Conservation (phyloP, 345 rosid genomes). For the Brassica rapa region DNA sequence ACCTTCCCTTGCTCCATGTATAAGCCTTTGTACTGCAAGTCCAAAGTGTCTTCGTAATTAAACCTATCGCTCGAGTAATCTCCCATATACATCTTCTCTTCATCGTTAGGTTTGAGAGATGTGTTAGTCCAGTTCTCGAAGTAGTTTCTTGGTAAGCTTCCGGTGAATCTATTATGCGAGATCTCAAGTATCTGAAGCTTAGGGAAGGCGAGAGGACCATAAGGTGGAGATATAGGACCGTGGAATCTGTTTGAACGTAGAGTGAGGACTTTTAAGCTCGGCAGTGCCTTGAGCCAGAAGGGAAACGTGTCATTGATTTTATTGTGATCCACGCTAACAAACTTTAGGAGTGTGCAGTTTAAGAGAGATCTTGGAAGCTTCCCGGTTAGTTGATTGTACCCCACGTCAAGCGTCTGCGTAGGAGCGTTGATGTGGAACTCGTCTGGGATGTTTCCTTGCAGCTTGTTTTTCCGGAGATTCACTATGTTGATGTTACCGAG, state of each 20-base stretch:
- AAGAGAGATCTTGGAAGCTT: slow-evolving; percentile 9
- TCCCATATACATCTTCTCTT: slow-evolving; percentile 36
- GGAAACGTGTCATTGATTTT: slow-evolving; percentile 4
- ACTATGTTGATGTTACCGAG: slow-evolving; percentile 23
- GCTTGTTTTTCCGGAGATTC: slow-evolving; percentile 38
- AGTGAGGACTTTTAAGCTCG: slow-evolving; percentile 22
- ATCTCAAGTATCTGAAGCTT: slow-evolving; percentile 10
- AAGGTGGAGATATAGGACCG: neutral
- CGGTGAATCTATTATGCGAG: slow-evolving; percentile 15
- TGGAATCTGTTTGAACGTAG: slow-evolving; percentile 28
- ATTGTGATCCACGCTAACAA: slow-evolving; percentile 6
- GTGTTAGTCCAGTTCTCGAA: slow-evolving; percentile 25
- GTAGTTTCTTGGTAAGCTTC: slow-evolving; percentile 28
- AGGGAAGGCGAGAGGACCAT: neutral
- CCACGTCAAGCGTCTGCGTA: slow-evolving; percentile 27
- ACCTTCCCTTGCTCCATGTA: slow-evolving; percentile 41
- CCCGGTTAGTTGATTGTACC: slow-evolving; percentile 30
- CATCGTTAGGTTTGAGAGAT: slow-evolving; percentile 15
- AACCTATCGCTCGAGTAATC: slow-evolving; percentile 7
- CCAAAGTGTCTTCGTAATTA: slow-evolving; percentile 18
- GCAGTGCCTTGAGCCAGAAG: slow-evolving; percentile 34
- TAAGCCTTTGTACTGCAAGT: slow-evolving; percentile 37
- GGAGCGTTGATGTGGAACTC: neutral
- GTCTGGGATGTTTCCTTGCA: slow-evolving; percentile 26
- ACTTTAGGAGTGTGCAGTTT: neutral